Percentiles rank a stretch among this genome's conserved stretches.
Conservation (phyloP, 1,284 basidiomycete genomes). For the Sutorius eximius region DNA sequence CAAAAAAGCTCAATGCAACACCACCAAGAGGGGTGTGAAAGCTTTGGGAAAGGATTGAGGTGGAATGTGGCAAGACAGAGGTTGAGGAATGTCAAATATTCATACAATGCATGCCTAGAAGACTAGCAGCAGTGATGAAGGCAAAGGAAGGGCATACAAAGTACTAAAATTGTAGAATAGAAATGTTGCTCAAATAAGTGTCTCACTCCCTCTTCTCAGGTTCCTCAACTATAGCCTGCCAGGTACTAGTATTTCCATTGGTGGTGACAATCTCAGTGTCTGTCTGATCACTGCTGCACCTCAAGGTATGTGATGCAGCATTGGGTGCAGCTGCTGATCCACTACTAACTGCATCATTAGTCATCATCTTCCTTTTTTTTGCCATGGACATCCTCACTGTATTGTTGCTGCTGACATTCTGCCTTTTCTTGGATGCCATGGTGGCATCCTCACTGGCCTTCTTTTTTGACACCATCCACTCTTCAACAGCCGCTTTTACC, state of each 20-base stretch:
- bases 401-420: neutral
- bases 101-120: no score
- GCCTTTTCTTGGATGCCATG: neutral
- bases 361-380: neutral
- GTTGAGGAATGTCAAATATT: no score
- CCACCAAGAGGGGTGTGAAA: no score
- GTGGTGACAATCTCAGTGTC: neutral
- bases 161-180: no score
- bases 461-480: neutral
- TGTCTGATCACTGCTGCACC: neutral
- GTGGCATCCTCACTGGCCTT: neutral
- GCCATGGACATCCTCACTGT: neutral
- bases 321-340: neutral
- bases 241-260: neutral
- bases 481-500: neutral
- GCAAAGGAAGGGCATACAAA: no score
- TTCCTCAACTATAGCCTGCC: neutral
- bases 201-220: neutral
- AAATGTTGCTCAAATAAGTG: no score
- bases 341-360: neutral
- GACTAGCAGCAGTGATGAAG: no score
- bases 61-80: no score
- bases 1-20: no score
- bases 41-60: no score
- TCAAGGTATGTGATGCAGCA: neutral